Evolutionary conservation across 1,284 basidiomycete species (phyloP).

Genomic region (Cutaneotrichosporon cyanovorans): DNA sequence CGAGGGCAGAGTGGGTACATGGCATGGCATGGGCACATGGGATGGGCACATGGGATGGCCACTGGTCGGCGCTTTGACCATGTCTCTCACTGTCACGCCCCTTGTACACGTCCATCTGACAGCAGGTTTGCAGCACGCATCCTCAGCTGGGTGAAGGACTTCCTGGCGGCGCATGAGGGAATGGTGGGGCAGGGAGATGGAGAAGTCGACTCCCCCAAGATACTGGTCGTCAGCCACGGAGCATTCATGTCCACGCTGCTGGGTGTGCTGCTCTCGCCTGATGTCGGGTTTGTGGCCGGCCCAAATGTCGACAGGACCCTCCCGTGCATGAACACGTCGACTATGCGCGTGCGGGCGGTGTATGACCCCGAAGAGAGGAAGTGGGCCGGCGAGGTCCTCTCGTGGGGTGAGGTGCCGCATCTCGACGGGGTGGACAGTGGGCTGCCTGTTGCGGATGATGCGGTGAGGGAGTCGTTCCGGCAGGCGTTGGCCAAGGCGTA

Average conservation of each 20-base stretch:
- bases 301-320: conserved; percentile 14
- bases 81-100: background rate
- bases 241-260: conserved; percentile 32
- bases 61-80: no score
- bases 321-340: conserved; percentile 28
- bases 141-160: conserved; percentile 12
- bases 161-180: conserved; percentile 13
- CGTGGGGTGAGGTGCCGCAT: conserved; percentile 28
- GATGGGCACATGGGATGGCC: no score
- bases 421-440: conserved; percentile 6
- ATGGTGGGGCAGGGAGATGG: background rate
- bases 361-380: conserved; percentile 1
- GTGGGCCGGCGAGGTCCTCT: conserved; percentile 21
- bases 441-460: conserved; percentile 9
- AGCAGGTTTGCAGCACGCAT: conserved; percentile 16
- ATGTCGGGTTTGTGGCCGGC: conserved; percentile 5
- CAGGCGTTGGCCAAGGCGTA: conserved; percentile 1
- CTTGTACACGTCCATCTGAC: conserved; percentile 1
- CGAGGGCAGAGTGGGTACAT: conserved; percentile 20
- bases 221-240: conserved; percentile 39
- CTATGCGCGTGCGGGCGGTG: conserved; percentile 23
- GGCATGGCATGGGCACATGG: no score
- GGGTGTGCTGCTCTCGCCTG: conserved; percentile 16
- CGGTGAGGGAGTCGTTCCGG: conserved; percentile 1
- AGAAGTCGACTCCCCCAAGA: background rate